Evolutionary conservation across 495 filamentous ascomycete genomes (phyloP), one percentile per base, ranked within the genome.

Genomic region (Podospora pseudoanserina): DNA sequence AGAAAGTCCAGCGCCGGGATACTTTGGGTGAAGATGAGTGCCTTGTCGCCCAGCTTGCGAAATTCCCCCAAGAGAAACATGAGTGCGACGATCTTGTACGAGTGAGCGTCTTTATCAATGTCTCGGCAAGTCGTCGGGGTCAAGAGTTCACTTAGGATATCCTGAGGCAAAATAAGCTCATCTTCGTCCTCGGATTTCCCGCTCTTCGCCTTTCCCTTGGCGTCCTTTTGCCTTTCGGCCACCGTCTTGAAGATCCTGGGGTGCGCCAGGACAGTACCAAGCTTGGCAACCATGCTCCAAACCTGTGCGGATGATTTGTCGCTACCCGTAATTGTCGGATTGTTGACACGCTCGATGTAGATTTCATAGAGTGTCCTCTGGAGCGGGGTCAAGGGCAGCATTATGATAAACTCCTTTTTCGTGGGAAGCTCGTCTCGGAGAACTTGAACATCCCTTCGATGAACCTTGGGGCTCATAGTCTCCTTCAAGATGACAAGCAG

Each of bases 341-440:
- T 67, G 6, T 19, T 73, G 16, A 73, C 66, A 11, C 70, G 63
- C 1, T 75, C 63, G 13, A 91, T 80, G 75, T 87, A 94, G 0
- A 77, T 68, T 64, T 84, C 76, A 76, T 97, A 97, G 0, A 86
- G 81, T 5, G 80, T 66, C 34, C 73, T 76, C 75, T 97, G 94
- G 0, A 90, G n/a, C 0, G 78, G 66, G 0, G 91, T 93, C 34
- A 95, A 74, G 5, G 90, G 85, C 7, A 97, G 81, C 0, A 81
- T 88, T 55, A 97, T 83, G 49, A 96, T 82, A 73, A 96, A 97
- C 71, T 98, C 94, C 16, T 83, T 84, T 70, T 97, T 98, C 0
- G 78, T 72, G 2, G 90, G 89, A 11, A 97, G 80, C 49, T 88
- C 84, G 11, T 85, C 76, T 39, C 81, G 79, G 20, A 97, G 82